A percentile compares a stretch with the other conserved stretches of the same genome.
phyloP scores from a whole-genome alignment of 2,329 filamentous ascomycete genomes.

The Onygena corvina region DNA sequence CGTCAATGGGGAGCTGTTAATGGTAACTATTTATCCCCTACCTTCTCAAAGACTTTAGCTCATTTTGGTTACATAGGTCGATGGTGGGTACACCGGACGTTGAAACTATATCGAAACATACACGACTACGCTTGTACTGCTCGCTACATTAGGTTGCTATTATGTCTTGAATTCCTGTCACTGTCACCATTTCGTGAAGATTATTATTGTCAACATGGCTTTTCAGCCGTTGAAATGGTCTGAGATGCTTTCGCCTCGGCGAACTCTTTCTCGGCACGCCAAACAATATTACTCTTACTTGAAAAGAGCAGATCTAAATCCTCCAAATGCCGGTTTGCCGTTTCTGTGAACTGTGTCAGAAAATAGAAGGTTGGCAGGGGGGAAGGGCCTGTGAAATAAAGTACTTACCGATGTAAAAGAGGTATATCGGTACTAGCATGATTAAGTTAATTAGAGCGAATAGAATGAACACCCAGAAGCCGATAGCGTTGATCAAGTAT shows the following conservation, averaged over 20 bases:
- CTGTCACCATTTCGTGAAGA: too few relatives aligned
- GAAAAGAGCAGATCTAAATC: background rate
- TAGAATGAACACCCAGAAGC: background rate
- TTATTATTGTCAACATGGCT: too few relatives aligned
- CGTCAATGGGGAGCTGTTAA: slow-evolving; percentile 41
- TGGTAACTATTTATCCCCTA: slow-evolving; percentile 1
- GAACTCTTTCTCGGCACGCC: slow-evolving; percentile 1
- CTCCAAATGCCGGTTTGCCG: slow-evolving; percentile 1
- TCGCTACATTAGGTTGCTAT: background rate
- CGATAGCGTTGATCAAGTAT: background rate
- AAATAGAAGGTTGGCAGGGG: background rate
- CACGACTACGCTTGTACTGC: background rate
- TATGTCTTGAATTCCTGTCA: too few relatives aligned
- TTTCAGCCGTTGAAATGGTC: too few relatives aligned
- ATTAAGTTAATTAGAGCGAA: background rate
- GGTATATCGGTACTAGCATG: background rate
- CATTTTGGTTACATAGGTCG: slow-evolving; percentile 7
- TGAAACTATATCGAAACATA: background rate
- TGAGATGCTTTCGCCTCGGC: background rate
- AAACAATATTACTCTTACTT: background rate
- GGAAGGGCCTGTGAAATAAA: too few relatives aligned
- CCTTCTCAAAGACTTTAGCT: background rate
- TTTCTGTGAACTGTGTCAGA: background rate
- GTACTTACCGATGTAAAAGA: background rate
- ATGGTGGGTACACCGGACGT: slow-evolving; percentile 11